Conservation (phyloP, 495 filamentous ascomycete genomes). For the Hypoxylon crocopeplum region DNA sequence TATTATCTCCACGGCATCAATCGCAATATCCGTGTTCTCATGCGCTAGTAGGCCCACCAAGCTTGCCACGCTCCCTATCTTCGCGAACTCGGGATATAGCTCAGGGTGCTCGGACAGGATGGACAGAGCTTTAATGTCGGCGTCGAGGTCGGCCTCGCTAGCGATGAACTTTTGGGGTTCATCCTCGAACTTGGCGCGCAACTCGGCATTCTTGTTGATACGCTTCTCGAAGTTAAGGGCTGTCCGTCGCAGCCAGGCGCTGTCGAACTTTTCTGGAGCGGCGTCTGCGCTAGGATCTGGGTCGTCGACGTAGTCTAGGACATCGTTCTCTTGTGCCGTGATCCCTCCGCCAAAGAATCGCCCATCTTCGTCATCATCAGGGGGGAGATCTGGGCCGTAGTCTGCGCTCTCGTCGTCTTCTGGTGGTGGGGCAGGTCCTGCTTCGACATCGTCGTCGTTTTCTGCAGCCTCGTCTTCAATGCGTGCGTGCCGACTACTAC, state of each 20-base stretch:
- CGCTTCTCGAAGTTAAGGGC: constrained; percentile 88
- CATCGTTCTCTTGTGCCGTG: constrained; percentile 76
- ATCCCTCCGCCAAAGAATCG: constrained; percentile 96
- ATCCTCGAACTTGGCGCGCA: constrained; percentile 84
- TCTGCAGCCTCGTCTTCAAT: constrained; percentile 59
- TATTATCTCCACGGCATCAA: constrained; percentile 88
- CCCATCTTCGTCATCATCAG: constrained; percentile 79
- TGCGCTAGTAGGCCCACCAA: constrained; percentile 85
- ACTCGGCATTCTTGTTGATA: constrained; percentile 90
- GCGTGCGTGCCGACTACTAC: constrained; percentile 44
- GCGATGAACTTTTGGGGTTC: constrained; percentile 80
- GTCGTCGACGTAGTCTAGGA: constrained; percentile 88
- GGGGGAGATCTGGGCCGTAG: constrained; percentile 74
- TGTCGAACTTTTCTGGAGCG: constrained; percentile 78
- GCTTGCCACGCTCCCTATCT: constrained; percentile 75
- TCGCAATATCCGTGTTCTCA: constrained; percentile 97
- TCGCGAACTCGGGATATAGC: constrained; percentile 83
- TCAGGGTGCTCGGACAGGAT: constrained; percentile 88
- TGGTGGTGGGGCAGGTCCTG: constrained; percentile 50
- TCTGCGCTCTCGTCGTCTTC: constrained; percentile 52
- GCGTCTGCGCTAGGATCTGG: constrained; percentile 62
- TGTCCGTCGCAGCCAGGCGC: constrained; percentile 80
- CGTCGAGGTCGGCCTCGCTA: constrained; percentile 87
- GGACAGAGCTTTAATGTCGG: constrained; percentile 85
- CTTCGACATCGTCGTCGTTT: constrained; percentile 62